These are phyloP conservation scores for Barnettozyma siamensis DNA, from an alignment of 805 yeast genomes.

Conservation along the genomic window DNA sequence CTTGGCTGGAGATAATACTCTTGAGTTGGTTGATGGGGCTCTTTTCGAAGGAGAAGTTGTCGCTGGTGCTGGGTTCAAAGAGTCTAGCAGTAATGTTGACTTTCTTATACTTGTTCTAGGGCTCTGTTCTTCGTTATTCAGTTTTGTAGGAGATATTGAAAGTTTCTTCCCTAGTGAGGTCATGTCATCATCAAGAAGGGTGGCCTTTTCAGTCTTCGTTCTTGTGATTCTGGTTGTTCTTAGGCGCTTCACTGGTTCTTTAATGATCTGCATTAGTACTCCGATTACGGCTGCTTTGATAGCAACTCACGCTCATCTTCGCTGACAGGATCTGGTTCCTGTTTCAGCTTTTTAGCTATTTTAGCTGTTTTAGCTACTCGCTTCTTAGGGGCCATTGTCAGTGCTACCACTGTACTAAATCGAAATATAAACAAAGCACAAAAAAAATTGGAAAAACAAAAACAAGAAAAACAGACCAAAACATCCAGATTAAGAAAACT, in stretches of 20 bases:
- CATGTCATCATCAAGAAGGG: too few species aligned
- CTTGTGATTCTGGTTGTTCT: slow-evolving; percentile 1
- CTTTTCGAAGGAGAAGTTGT: slow-evolving; percentile 7
- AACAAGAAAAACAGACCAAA: background rate
- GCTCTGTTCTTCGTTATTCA: too few species aligned
- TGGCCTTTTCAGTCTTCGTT: background rate
- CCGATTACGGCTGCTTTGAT: too few species aligned
- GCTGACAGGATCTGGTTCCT: background rate
- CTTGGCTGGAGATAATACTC: slow-evolving; percentile 20
- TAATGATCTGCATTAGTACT: too few species aligned
- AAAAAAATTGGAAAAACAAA: background rate
- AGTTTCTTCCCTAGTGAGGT: background rate
- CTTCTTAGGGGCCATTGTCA: slow-evolving; percentile 5
- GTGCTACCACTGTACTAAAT: too few species aligned
- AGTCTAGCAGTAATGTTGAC: slow-evolving; percentile 3
- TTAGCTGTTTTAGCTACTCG: background rate
- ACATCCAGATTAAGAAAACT: background rate
- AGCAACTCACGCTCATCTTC: slow-evolving; percentile 9
- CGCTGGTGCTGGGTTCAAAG: slow-evolving; percentile 2
- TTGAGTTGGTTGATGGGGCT: slow-evolving; percentile 7
- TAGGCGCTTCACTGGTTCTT: slow-evolving; percentile 1
- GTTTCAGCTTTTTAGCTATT: background rate
- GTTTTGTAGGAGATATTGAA: too few species aligned
- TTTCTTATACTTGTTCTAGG: slow-evolving; percentile 1
- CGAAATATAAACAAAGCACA: background rate